phyloP scores from a whole-genome alignment of 495 filamentous ascomycete species.

The Neurospora sp. region DNA sequence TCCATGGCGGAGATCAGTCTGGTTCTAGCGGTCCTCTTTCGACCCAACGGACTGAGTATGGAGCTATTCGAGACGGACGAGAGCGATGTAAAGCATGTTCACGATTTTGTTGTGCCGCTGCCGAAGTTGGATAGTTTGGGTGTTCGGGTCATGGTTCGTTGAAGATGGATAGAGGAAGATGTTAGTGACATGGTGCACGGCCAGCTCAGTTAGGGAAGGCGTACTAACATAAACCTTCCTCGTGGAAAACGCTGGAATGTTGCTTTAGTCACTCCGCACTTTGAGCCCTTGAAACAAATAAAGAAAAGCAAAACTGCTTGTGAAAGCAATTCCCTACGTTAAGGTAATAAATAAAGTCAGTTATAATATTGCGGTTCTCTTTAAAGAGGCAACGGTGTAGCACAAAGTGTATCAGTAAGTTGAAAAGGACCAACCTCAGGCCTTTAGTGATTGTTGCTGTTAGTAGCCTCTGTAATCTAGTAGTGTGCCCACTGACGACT shows the following conservation, averaged over 20 bases:
- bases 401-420: neutral
- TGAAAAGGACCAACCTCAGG: neutral
- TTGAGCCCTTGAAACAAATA: neutral
- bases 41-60: slow-evolving; percentile 12
- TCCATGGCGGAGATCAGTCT: slow-evolving; percentile 27
- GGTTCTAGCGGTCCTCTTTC: slow-evolving; percentile 24
- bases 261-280: neutral
- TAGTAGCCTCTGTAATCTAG: neutral
- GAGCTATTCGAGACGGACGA: slow-evolving; percentile 23
- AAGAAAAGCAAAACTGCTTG: neutral
- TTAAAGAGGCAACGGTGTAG: neutral
- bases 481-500: neutral
- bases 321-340: neutral
- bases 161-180: neutral
- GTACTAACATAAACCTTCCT: neutral
- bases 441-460: neutral
- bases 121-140: slow-evolving; percentile 24
- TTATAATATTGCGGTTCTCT: neutral
- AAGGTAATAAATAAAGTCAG: neutral
- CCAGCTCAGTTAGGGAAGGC: neutral
- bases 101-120: slow-evolving; percentile 19
- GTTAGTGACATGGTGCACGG: neutral
- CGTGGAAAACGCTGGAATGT: neutral
- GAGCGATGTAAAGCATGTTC: slow-evolving; percentile 21
- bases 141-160: slow-evolving; percentile 17